These are phyloP conservation scores for Croton laevigatus DNA, from an alignment of 441 rosid genomes.

Conservation along the genomic window DNA sequence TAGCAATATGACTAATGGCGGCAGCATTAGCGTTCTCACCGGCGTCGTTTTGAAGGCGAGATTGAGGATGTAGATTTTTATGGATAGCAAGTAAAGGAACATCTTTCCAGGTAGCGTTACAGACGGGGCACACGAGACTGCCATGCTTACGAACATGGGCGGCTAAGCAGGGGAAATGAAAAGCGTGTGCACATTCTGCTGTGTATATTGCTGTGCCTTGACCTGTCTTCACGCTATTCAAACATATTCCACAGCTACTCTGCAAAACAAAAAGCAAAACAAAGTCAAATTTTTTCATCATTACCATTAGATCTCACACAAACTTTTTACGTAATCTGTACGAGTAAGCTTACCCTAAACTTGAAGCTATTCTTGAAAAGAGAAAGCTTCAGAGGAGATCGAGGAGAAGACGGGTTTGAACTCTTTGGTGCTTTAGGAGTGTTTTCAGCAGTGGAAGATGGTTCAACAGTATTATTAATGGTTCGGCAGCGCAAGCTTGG, in stretches of 20 bases:
- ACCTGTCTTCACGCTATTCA: slow-evolving; percentile 65
- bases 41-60: slow-evolving; percentile 11
- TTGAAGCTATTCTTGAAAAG: slow-evolving; percentile 67
- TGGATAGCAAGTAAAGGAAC: slow-evolving; percentile 53
- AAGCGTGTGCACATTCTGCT: slow-evolving; percentile 84
- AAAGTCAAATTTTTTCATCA: neutral
- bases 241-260: slow-evolving; percentile 79
- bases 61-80: slow-evolving; percentile 15
- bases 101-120: slow-evolving; percentile 69
- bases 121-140: slow-evolving; percentile 68
- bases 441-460: slow-evolving; percentile 28
- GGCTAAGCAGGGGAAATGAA: slow-evolving; percentile 81
- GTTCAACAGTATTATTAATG: slow-evolving; percentile 10
- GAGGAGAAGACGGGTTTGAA: slow-evolving; percentile 70
- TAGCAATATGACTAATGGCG: slow-evolving; percentile 12
- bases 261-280: slow-evolving; percentile 22
- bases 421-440: slow-evolving; percentile 33
- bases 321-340: neutral
- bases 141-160: slow-evolving; percentile 43
- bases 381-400: slow-evolving; percentile 67
- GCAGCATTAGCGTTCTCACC: slow-evolving; percentile 21
- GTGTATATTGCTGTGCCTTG: slow-evolving; percentile 92
- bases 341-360: slow-evolving; percentile 48
- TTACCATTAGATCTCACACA: slow-evolving; percentile 1
- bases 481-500: slow-evolving; percentile 53